Base-by-base conservation (phyloP, 805 yeast species). In the Naumovozyma dairenensis region DNA sequence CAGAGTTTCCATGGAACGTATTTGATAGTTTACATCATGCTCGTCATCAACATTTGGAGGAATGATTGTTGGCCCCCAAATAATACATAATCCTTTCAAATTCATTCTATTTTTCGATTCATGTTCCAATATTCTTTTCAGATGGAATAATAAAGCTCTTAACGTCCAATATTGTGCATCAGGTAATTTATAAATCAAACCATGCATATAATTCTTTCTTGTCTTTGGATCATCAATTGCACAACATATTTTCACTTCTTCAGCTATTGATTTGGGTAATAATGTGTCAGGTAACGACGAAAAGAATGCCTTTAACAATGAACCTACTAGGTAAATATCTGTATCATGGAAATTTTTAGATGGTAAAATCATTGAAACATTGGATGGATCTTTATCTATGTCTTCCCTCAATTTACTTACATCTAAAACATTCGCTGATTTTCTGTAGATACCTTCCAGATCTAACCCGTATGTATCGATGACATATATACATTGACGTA, bases 141-240 rank as follows among this genome's bases (percentile, higher is more conserved):
- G 71, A 57, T 92, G 99, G 67, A 89, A 84, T 2, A 87, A 63
- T 44, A 92, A 62, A 22, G 84, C 75, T 44, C 96, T 66, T 45
- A 92, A 66, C 0, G 97, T 87, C 67, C 94, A 87, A 56, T 92
- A 92, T 37, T 89, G 85, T 1, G 94, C 92, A 60, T 92, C 98
- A 0, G 96, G 96, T 35, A 92, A 68, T 44, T 82, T 81, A 62
- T 80, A 92, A 29, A 92, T 83, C 38, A 84, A 71, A 29, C 85
- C 83, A 57, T 92, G 98, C 47, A 92, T 67, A 20, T 66, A 66
- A 50, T 85, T 89, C 38, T 82, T 74, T 37, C 81, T 69, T 44
- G 75, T 67, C 10, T 65, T 65, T 14, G 67, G 67, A 46, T 80
- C 82, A 20, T 64, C 69, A 32, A 85, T 76, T 31, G 92, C 66